Base-by-base conservation (phyloP, 306 rosid species). In the Fagus crenata region DNA sequence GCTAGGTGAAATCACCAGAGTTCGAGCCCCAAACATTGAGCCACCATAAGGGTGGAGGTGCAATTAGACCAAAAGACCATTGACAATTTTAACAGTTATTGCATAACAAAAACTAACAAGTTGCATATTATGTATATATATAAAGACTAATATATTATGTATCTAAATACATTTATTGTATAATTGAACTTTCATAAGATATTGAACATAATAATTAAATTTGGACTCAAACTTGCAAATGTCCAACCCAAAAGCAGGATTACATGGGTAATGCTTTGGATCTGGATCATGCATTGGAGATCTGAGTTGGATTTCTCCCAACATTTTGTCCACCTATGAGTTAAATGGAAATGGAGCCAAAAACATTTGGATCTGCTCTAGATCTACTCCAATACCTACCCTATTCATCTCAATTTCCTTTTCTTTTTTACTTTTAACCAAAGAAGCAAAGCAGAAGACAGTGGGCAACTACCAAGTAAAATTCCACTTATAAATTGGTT, bases 181-280 rank as follows among this genome's bases (percentile, higher is more conserved):
- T 17, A 7, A 39, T 65, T 65, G 12, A 39, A 39, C 5, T 7
- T 39, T 2, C 1, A 7, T 65, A 65, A 39, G 49, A 35, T 33
- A 5, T 15, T 32, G n/a, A 28, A 7, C 28, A 55, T 1, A n/a
- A 36, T 37, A 32, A 74, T 36, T 43, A 39, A 54, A 49, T 67
- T 31, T 67, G 75, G 6, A 42, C n/a, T 69, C 69, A 42, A 71
- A 51, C 77, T 60, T 59, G 54, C 72, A 65, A 46, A 49, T 9
- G 36, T 59, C 60, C 69, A 42, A 70, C 2, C 17, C 69, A 56
- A 58, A 35, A 78, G 72, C 77, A 71, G 53, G 67, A 55, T 78
- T 77, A 78, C 77, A 41, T 59, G 76, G 72, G 7, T 61, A 43
- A 35, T 78, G 76, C 61, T 58, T 32, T 71, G 71, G 64, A 77